Base-by-base conservation (phyloP, 495 filamentous ascomycete species). In the Penicillium malachiteum region DNA sequence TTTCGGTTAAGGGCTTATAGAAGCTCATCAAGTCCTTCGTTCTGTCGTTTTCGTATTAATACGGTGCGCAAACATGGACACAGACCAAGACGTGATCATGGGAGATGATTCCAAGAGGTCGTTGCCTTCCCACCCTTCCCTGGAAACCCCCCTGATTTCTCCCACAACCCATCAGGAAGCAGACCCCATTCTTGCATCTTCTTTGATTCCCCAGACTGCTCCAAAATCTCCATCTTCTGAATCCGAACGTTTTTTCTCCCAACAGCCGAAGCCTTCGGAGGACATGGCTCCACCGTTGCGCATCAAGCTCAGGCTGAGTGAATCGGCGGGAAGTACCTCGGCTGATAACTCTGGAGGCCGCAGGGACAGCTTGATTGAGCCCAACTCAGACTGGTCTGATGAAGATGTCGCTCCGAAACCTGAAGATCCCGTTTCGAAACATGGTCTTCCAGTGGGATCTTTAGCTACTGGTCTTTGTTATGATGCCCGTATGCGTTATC, bases 401-500 rank as follows among this genome's bases (percentile, higher is more conserved):
- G 70, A 72, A 7, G 70, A 74, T 10, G 47, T 47, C 9, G 48
- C 46, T 3, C 40, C 48, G 17, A 55, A 32, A 17, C 26, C n/a
- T 16, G 70, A 72, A 7, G 70, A 74, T 10, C 47, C 45, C 9
- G 48, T 47, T 3, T 38, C 48, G 17, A 55, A 32, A 17, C 26
- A 57, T n/a, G 75, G 71, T 10, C 65, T 78, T 21, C 69, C 72
- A 0, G 60, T 77, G 31, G 70, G 66, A 12, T 62, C 76, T 26
- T 59, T 91, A 44, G 72, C 89, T 5, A 88, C 89, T 7, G 86
- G 95, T 35, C 80, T 88, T 41, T 94, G 91, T 59, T 98, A 97
- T 68, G 94, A 98, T 73, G 81, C 84, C 21, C 84, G 92, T 16
- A 98, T 98, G 94, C 89, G 91, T 49, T 86, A 88, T 56, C 94